Percentiles rank a stretch among this genome's conserved stretches.
Evolutionary conservation across 257 asterid genomes (phyloP).

Genomic region (Nicotiana attenuata): DNA sequence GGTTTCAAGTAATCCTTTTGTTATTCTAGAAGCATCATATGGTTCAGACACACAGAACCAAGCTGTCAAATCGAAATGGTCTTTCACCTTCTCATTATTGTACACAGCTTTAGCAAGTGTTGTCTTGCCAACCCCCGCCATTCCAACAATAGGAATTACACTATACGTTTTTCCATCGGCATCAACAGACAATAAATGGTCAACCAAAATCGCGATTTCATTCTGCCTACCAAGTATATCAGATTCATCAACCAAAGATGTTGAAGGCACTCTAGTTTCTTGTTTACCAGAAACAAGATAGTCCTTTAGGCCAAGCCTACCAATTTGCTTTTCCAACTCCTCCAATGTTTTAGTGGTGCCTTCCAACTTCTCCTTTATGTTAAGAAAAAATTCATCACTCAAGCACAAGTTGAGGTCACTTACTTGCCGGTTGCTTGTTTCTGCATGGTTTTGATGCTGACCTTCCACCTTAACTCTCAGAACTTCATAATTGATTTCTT

Average conservation of each 20-base stretch:
- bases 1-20: not conserved
- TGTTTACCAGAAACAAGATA: not conserved
- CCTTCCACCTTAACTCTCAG: slow-evolving; percentile 5
- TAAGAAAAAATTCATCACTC: not conserved
- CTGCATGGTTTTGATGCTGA: not conserved
- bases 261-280: not conserved
- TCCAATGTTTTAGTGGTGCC: not conserved
- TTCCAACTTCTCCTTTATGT: slow-evolving; percentile 6
- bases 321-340: not conserved
- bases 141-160: slow-evolving; percentile 19
- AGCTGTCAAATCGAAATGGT: slow-evolving; percentile 30
- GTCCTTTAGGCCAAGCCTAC: not conserved
- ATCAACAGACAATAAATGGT: not conserved
- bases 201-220: slow-evolving; percentile 9
- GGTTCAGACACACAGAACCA: slow-evolving; percentile 44
- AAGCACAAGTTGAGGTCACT: not conserved
- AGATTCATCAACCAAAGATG: slow-evolving; percentile 13
- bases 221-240: not conserved
- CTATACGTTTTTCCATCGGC: not conserved
- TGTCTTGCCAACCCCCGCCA: slow-evolving; percentile 53
- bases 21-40: too few relatives aligned
- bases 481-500: slow-evolving; percentile 11
- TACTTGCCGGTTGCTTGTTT: not conserved
- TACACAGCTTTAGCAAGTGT: slow-evolving; percentile 52
- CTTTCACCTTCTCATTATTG: slow-evolving; percentile 28